A percentile compares a stretch with the other conserved stretches of the same genome.
Conservation (phyloP, 148 eudicot species). For the Rhododendron simsii region DNA sequence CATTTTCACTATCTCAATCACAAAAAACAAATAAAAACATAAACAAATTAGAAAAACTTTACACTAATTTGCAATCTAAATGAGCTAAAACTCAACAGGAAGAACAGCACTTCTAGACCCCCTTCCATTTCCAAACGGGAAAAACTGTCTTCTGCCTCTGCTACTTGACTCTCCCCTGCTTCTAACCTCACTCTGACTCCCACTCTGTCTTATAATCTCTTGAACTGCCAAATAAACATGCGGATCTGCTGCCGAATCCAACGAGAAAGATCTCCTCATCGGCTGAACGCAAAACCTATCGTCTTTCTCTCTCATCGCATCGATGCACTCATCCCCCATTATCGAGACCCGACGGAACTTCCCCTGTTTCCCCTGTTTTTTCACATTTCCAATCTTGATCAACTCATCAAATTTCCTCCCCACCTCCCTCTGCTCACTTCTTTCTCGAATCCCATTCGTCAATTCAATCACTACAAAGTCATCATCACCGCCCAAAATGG, state of each 20-base stretch:
- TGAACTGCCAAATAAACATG: background rate
- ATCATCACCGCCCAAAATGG: background rate
- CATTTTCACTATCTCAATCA: background rate
- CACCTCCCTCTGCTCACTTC: background rate
- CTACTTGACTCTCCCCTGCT: background rate
- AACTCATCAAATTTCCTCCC: background rate
- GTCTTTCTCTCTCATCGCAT: background rate
- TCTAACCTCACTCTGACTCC: background rate
- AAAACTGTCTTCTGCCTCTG: background rate
- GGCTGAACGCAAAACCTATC: background rate
- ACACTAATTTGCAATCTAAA: background rate
- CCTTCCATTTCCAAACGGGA: background rate
- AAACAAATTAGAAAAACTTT: background rate
- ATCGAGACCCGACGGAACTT: background rate
- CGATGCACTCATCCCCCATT: background rate
- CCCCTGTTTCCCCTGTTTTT: background rate
- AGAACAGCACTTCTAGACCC: background rate
- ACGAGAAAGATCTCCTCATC: background rate
- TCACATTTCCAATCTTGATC: background rate
- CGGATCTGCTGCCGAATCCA: background rate
- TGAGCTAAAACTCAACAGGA: background rate
- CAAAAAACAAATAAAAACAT: background rate
- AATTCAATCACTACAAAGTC: background rate
- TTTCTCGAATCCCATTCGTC: background rate
- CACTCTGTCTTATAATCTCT: background rate